Base-by-base conservation (phyloP, 2,329 filamentous ascomycete species). In the Cytospora chrysosperma region DNA sequence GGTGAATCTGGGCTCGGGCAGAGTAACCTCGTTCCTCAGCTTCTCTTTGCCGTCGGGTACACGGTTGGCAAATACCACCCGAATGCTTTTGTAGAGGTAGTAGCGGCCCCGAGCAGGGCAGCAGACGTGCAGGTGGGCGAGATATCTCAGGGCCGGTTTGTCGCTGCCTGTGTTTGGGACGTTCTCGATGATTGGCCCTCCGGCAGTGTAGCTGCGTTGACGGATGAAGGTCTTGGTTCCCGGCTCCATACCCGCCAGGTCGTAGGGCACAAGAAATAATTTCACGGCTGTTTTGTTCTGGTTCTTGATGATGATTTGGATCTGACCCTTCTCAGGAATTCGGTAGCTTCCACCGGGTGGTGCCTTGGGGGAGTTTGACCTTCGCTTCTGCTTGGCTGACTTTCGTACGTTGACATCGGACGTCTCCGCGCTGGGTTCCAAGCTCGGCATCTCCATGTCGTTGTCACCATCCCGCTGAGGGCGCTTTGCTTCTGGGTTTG, bases 281-380 rank as follows among this genome's bases (percentile, higher is more conserved):
- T 99, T 98, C 61, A 98, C 94, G 1, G 95, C 95, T 4, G 95
- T 98, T 74, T 98, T 98, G 78, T 98, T 97, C 19, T 93, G 94
- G 71, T 98, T 99, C 75, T 98, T 98, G 74, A 99, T 92, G 66
- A 99, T 89, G 67, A 99, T 96, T 71, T 99, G 95, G 17, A 99
- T 81, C 75, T 98, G 95, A 0, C 95, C 95, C 74, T 93, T 90
- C 72, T 95, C 89, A 0, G 95, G 95, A 59, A 99, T 97, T 51
- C 95, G 89, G 74, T 98, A 99, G 72, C 91, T 92, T 40, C 95
- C 94, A 9, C 93, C 92, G 0, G 92, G 90, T 0, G 93, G 91
- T 19, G 89, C 86, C 75, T 75, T 79, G 17, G 74, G 73, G 0
- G 75, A 75, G 32, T 80, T 77, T 7, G 85, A 82, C 59, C 85